These are phyloP conservation scores for Trichoderma polysporum DNA, from an alignment of 2,329 filamentous ascomycete species.

Conservation along the genomic window DNA sequence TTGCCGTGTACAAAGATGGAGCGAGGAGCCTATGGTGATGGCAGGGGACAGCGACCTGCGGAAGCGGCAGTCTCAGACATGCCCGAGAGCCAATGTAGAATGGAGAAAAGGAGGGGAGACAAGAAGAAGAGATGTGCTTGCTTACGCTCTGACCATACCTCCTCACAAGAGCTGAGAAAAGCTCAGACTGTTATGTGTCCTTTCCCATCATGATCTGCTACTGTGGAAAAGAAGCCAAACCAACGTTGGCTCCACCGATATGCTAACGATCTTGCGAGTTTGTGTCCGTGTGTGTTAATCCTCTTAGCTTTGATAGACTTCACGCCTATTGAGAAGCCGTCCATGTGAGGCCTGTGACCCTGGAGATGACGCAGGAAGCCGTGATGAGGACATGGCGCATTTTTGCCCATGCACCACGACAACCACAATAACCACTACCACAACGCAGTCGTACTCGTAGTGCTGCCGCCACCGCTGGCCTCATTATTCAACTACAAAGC, in stretches of 20 bases:
- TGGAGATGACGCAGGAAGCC: conserved; percentile 25
- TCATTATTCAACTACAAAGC: not conserved
- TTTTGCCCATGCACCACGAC: not conserved
- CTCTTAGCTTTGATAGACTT: not conserved
- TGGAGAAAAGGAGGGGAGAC: not conserved
- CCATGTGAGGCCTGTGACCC: not conserved
- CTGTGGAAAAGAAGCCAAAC: not conserved
- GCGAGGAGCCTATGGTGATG: conserved; percentile 12
- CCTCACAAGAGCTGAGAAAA: not conserved
- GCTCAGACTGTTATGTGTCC: not conserved
- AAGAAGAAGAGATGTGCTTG: not conserved
- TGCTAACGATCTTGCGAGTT: not conserved
- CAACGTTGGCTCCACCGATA: not conserved
- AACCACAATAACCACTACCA: not conserved
- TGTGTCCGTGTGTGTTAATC: not conserved
- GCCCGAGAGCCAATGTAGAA: not conserved
- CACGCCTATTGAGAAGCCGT: not conserved
- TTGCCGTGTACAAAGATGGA: conserved; percentile 19
- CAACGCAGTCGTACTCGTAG: not conserved
- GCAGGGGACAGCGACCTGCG: not conserved
- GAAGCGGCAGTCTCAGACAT: conserved; percentile 18
- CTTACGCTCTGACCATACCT: not conserved
- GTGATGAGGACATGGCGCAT: conserved; percentile 14
- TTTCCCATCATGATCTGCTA: not conserved
- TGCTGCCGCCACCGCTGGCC: not conserved